Evolutionary conservation across 768 basidiomycete species (phyloP).

Genomic region (Leucocoprinus birnbaumii): DNA sequence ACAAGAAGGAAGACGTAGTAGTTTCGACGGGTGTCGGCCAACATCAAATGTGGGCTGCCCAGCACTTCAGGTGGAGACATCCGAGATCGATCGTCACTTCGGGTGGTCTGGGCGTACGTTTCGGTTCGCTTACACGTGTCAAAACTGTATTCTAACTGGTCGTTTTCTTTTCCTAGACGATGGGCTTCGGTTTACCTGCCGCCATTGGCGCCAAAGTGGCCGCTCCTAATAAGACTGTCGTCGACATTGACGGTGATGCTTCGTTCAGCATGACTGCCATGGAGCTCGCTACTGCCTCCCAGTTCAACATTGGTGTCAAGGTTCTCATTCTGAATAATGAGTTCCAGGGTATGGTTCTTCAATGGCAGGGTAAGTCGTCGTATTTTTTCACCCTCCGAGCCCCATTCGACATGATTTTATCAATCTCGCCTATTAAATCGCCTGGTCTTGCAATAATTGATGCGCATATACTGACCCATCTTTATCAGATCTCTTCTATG

Average conservation of each 20-base stretch:
- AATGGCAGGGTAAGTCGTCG: slow-evolving; percentile 85
- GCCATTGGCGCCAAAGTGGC: slow-evolving; percentile 98
- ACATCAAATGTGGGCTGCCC: slow-evolving; percentile 99
- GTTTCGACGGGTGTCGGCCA: slow-evolving; percentile 96
- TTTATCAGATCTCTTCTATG: slow-evolving; percentile 84
- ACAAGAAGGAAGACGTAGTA: slow-evolving; percentile 84
- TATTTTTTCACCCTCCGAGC: not conserved
- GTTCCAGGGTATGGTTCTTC: slow-evolving; percentile 98
- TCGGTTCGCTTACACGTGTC: not conserved
- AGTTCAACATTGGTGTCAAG: slow-evolving; percentile 93
- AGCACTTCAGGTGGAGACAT: slow-evolving; percentile 87
- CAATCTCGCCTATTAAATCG: no score
- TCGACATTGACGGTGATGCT: slow-evolving; percentile 97
- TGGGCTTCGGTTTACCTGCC: slow-evolving; percentile 96
- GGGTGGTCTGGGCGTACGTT: slow-evolving; percentile 87
- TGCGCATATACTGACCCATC: slow-evolving; percentile 9
- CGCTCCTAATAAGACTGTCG: slow-evolving; percentile 86
- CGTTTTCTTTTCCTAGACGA: slow-evolving; percentile 57
- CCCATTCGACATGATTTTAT: no score
- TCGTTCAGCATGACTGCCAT: slow-evolving; percentile 99
- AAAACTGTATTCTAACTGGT: slow-evolving; percentile 4
- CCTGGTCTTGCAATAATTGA: not conserved
- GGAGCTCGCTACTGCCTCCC: slow-evolving; percentile 94
- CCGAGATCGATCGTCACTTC: slow-evolving; percentile 90
- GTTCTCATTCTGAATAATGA: slow-evolving; percentile 92